These are phyloP conservation scores for Saccharum officinarum DNA, from an alignment of 176 grass and related monocot species.

Conservation along the genomic window DNA sequence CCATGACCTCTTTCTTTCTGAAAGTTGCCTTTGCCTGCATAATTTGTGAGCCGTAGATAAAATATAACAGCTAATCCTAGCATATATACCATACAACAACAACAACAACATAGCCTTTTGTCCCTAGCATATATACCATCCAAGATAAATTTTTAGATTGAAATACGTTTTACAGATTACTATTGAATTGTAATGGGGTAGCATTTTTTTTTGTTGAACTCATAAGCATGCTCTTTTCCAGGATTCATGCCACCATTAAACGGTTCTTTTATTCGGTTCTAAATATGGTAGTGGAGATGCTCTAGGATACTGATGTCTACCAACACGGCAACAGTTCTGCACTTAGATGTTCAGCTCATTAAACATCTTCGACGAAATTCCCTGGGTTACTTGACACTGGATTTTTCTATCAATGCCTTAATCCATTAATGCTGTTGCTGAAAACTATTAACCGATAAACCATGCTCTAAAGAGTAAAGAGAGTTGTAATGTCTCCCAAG, in stretches of 20 bases:
- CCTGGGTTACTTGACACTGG: background rate
- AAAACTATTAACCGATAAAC: background rate
- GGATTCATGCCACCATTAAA: background rate
- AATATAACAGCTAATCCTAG: background rate
- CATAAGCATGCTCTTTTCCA: background rate
- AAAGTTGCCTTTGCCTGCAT: background rate
- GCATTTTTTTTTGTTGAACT: background rate
- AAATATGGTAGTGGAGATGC: background rate
- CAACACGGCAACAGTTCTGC: background rate
- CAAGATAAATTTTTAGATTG: background rate
- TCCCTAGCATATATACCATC: conserved; percentile 1
- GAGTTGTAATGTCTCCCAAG: background rate
- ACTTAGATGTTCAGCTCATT: background rate
- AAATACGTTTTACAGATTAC: background rate
- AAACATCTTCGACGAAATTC: background rate
- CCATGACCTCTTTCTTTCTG: background rate
- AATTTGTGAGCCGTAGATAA: background rate
- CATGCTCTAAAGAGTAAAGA: too few species aligned
- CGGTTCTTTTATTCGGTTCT: background rate
- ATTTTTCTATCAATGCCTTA: background rate
- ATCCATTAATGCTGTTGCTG: background rate
- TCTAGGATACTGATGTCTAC: background rate
- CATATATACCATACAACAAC: too few species aligned
- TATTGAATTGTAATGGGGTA: background rate
- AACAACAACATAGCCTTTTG: too few species aligned